A percentile compares a stretch with the other conserved stretches of the same genome.
Evolutionary conservation across 1,139 yeast species (phyloP).

Genomic region (Ogataea hybrid): DNA sequence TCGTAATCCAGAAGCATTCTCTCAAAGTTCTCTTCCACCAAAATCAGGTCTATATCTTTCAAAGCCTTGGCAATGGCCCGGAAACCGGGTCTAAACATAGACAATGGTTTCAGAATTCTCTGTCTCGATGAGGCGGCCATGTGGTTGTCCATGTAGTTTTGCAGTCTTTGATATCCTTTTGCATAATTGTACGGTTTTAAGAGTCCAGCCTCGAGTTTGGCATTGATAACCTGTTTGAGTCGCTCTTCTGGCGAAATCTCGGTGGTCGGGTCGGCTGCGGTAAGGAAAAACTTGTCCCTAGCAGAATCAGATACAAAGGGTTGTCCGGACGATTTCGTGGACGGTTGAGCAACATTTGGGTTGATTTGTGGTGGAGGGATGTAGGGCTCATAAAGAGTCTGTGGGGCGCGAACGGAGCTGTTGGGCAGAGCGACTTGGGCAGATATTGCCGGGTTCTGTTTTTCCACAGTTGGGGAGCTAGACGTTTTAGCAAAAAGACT

Average conservation of each 20-base stretch:
- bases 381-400: slow-evolving; percentile 4
- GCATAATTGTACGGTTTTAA: slow-evolving; percentile 94
- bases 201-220: slow-evolving; percentile 91
- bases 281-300: slow-evolving; percentile 86
- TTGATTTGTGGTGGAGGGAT: slow-evolving; percentile 6
- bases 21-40: slow-evolving; percentile 94
- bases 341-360: neutral
- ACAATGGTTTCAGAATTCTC: slow-evolving; percentile 83
- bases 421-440: slow-evolving; percentile 16
- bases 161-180: slow-evolving; percentile 87
- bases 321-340: slow-evolving; percentile 1
- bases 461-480: slow-evolving; percentile 10
- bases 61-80: slow-evolving; percentile 89
- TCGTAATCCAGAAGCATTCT: slow-evolving; percentile 92
- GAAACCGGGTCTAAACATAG: slow-evolving; percentile 89
- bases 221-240: slow-evolving; percentile 88
- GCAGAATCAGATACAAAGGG: slow-evolving; percentile 75
- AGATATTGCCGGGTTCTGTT: slow-evolving; percentile 10
- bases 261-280: slow-evolving; percentile 97
- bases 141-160: slow-evolving; percentile 88
- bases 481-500: slow-evolving; percentile 11
- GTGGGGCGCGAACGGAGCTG: slow-evolving; percentile 11
- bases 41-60: slow-evolving; percentile 86
- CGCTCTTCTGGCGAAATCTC: slow-evolving; percentile 95
- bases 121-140: slow-evolving; percentile 86